Evolutionary conservation across 768 basidiomycete genomes (phyloP).

Genomic region (Suillus hirtellus): DNA sequence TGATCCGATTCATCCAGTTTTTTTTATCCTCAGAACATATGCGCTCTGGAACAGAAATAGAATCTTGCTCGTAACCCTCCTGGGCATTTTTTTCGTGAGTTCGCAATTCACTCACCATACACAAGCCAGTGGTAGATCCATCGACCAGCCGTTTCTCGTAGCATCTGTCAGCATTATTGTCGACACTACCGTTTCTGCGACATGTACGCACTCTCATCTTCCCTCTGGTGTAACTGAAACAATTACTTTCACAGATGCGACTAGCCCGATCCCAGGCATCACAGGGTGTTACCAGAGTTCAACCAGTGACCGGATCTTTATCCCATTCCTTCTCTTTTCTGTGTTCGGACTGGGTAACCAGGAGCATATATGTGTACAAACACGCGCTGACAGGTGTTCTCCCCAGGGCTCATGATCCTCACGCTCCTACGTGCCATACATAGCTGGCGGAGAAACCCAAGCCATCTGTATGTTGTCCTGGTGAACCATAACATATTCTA

Average conservation of each 20-base stretch:
- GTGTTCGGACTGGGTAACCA: too few species aligned
- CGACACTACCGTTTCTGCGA: neutral
- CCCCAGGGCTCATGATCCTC: too few species aligned
- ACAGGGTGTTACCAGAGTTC: neutral
- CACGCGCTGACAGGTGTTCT: too few species aligned
- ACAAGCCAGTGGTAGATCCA: neutral
- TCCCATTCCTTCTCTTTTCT: too few species aligned
- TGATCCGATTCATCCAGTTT: neutral
- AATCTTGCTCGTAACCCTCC: neutral
- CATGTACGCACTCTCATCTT: neutral
- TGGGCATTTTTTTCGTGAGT: neutral
- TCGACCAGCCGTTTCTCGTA: neutral
- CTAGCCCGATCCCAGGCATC: neutral
- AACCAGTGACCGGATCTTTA: too few species aligned
- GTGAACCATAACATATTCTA: too few species aligned
- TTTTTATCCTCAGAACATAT: neutral
- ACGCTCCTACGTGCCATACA: too few species aligned
- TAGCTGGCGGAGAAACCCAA: too few species aligned
- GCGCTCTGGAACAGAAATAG: neutral
- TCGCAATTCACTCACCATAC: neutral
- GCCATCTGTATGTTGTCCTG: too few species aligned
- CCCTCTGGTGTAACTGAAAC: neutral
- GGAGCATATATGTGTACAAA: too few species aligned
- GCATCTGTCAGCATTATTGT: neutral
- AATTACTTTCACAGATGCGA: neutral